Base-by-base conservation (phyloP, 73 alveolate species). In the Paramecium caudatum region DNA sequence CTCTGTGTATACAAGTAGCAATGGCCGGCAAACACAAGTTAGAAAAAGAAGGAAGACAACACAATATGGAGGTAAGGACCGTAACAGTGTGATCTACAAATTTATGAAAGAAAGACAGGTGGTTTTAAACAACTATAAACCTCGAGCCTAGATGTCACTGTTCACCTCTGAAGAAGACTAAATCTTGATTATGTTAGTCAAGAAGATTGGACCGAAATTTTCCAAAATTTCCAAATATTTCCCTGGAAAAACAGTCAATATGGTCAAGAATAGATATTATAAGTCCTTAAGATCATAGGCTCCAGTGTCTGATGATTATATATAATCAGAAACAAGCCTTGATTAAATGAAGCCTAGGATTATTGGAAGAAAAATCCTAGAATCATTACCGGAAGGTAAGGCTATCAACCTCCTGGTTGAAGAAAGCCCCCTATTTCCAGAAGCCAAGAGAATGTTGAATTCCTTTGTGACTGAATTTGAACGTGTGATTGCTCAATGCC, bases 211-310 rank as follows among this genome's bases (percentile, higher is more conserved):
- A 0, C 88, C 88, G 15, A 74, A 74, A 43, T 74, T 74, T 25
- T 16, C 36, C 15, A 37, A 37, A 45, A 74, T 74, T 1, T 34
- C 65, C 13, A 12, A 30, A 47, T 45, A 27, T 46, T 74, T 74
- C 55, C 55, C 88, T 41, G 65, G 69, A 19, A 74, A 43, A 21
- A 74, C 88, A 3, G 25, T 74, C n/a, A 74, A 45, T 15, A 74
- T 74, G 88, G 15, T 74, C 21, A 74, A 74, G 32, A 74, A 74
- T 25, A 37, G 88, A 41, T 74, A 37, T 9, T 74, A 74, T 17
- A 74, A 74, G 47, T n/a, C 43, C 2, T 68, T 74, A 1, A 37
- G 80, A 55, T 55, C 8, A 10, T 37, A 55, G 30, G 8, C 80
- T 55, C 45, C 23, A 55, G 80, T 27, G 12, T 27, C 30, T 55